These are phyloP conservation scores for Saksenaea vasiformis DNA, from an alignment of 371 early-diverging fungal genomes.

Conservation along the genomic window DNA sequence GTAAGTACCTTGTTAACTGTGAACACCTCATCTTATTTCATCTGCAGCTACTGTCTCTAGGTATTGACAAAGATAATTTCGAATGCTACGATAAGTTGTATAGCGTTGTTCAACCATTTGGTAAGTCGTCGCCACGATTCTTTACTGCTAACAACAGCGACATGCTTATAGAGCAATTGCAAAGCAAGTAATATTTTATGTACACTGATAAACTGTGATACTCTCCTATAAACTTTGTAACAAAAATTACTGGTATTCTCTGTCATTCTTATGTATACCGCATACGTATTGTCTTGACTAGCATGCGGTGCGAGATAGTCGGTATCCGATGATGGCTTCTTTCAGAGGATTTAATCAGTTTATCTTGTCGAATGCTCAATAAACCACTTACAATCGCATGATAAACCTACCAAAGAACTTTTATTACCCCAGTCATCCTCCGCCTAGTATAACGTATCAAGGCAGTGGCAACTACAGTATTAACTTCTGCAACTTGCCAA, in stretches of 20 bases:
- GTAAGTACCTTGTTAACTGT: slow-evolving; percentile 26
- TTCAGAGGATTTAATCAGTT: too few relatives aligned
- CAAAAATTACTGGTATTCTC: neutral
- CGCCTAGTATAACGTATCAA: too few relatives aligned
- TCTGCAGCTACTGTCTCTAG: slow-evolving; percentile 12
- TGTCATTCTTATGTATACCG: neutral
- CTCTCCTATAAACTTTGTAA: neutral
- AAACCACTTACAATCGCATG: too few relatives aligned
- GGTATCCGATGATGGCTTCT: too few relatives aligned
- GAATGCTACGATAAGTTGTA: slow-evolving; percentile 16
- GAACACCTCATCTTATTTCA: neutral
- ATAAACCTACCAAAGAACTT: too few relatives aligned
- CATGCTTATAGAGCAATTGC: neutral
- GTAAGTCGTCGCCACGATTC: slow-evolving; percentile 6
- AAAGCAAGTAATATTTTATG: neutral
- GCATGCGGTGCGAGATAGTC: too few relatives aligned
- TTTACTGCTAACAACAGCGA: neutral
- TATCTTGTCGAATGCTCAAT: too few relatives aligned
- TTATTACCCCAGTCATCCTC: too few relatives aligned
- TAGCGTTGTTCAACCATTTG: slow-evolving; percentile 25
- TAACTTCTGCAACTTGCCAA: too few relatives aligned
- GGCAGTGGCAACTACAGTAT: too few relatives aligned
- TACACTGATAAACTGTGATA: neutral
- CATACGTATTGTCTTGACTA: neutral
- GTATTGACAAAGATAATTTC: slow-evolving; percentile 12